Percentiles rank a stretch among this genome's conserved stretches.
Evolutionary conservation across 1,284 basidiomycete species (phyloP).

Genomic region (Xerocomus alliaceus): DNA sequence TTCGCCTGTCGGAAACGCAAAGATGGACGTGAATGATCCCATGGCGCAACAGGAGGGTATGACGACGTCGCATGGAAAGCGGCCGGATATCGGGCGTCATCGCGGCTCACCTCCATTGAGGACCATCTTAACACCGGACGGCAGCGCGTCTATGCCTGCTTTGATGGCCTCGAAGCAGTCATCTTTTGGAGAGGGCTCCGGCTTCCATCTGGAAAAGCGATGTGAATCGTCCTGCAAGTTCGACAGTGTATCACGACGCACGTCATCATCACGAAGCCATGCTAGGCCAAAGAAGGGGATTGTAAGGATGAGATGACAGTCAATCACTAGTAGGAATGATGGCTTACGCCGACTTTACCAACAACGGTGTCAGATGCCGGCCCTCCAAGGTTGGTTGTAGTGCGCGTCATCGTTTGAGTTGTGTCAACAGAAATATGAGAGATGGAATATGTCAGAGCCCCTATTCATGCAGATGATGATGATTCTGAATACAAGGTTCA

Average conservation of each 20-base stretch:
- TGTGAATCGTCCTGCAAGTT: not conserved
- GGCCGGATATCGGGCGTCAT: no score
- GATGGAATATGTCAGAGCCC: not conserved
- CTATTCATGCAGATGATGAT: no score
- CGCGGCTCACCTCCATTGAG: slow-evolving; percentile 55
- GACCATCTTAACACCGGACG: slow-evolving; percentile 54
- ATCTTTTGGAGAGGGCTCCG: slow-evolving; percentile 49
- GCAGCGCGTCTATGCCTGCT: slow-evolving; percentile 62
- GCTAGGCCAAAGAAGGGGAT: slow-evolving; percentile 28
- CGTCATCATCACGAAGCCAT: slow-evolving; percentile 40
- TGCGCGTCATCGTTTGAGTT: slow-evolving; percentile 16
- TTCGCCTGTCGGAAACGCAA: slow-evolving; percentile 27
- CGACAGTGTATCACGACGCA: slow-evolving; percentile 15
- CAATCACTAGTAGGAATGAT: not conserved
- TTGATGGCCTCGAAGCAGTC: slow-evolving; percentile 68
- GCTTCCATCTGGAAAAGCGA: slow-evolving; percentile 27
- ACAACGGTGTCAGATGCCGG: slow-evolving; percentile 34
- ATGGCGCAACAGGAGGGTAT: no score
- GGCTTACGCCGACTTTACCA: slow-evolving; percentile 45
- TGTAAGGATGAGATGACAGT: not conserved
- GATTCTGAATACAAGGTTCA: no score
- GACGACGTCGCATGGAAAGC: no score
- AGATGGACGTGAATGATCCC: not conserved
- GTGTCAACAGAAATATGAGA: not conserved
- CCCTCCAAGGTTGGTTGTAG: slow-evolving; percentile 42